Evolutionary conservation across 306 rosid genomes (phyloP).

Genomic region (Vigna nakashimae): DNA sequence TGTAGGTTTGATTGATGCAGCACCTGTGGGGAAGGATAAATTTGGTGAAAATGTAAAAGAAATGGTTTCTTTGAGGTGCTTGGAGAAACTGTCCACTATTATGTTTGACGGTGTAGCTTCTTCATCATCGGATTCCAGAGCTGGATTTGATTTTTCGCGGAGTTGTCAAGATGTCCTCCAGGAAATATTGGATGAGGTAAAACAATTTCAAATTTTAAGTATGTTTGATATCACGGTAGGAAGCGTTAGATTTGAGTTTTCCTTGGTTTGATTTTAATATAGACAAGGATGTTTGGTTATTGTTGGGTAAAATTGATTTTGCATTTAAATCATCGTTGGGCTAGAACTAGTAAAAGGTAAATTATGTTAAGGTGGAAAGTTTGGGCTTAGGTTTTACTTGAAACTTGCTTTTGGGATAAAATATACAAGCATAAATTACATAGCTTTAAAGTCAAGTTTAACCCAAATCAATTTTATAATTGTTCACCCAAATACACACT

Average conservation of each 20-base stretch:
- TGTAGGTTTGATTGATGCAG: constrained; percentile 59
- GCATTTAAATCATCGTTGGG: neutral
- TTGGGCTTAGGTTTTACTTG: neutral
- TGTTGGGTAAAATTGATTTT: neutral
- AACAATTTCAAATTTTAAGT: neutral
- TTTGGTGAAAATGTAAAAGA: constrained; percentile 57
- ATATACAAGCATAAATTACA: neutral
- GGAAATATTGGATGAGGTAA: constrained; percentile 56
- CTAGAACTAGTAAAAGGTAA: neutral
- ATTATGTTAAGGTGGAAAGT: neutral
- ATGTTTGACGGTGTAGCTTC: constrained; percentile 26
- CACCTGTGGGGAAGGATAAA: constrained; percentile 50
- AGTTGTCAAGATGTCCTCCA: constrained; percentile 61
- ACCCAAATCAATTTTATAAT: neutral
- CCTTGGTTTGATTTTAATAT: neutral
- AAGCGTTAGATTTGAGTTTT: neutral
- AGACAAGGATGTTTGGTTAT: neutral
- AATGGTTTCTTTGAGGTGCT: constrained; percentile 70
- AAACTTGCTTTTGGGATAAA: neutral
- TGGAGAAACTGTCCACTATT: constrained; percentile 58
- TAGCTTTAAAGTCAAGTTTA: neutral
- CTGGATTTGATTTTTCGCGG: constrained; percentile 55
- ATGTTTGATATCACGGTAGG: neutral
- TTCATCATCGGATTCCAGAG: constrained; percentile 52
- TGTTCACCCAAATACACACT: neutral